Evolutionary conservation across 2,329 filamentous ascomycete species (phyloP).

Genomic region (Fusarium albosuccineum): DNA sequence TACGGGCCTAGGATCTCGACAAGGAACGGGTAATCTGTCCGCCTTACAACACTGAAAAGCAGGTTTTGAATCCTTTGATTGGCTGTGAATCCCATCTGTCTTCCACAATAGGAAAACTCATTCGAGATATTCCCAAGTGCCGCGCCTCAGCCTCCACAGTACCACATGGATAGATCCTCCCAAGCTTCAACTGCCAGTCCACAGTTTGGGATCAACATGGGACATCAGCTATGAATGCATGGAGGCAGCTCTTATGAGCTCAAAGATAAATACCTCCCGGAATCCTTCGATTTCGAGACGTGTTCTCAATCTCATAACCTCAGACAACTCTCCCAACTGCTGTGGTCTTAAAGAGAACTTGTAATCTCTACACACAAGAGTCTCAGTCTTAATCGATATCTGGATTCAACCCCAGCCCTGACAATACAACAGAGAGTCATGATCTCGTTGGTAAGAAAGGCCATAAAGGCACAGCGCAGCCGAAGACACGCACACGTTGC

Average conservation of each 20-base stretch:
- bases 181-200: neutral
- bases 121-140: slow-evolving; percentile 31
- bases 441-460: slow-evolving; percentile 32
- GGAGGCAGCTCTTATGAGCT: neutral
- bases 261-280: slow-evolving; percentile 23
- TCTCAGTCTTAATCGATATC: neutral
- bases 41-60: neutral
- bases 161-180: neutral
- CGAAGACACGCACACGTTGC: slow-evolving; percentile 3
- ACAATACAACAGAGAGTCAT: slow-evolving; percentile 2
- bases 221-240: slow-evolving; percentile 1
- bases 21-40: slow-evolving; percentile 17
- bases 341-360: neutral
- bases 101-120: slow-evolving; percentile 35
- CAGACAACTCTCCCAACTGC: neutral
- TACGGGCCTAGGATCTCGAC: slow-evolving; percentile 24
- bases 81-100: neutral
- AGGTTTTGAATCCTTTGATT: slow-evolving; percentile 14
- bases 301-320: neutral
- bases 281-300: neutral
- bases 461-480: slow-evolving; percentile 19
- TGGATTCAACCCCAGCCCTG: neutral
- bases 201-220: neutral
- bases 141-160: slow-evolving; percentile 7
- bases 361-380: neutral